Evolutionary conservation across 768 basidiomycete genomes (phyloP).

Genomic region (Phylloporus sp.): DNA sequence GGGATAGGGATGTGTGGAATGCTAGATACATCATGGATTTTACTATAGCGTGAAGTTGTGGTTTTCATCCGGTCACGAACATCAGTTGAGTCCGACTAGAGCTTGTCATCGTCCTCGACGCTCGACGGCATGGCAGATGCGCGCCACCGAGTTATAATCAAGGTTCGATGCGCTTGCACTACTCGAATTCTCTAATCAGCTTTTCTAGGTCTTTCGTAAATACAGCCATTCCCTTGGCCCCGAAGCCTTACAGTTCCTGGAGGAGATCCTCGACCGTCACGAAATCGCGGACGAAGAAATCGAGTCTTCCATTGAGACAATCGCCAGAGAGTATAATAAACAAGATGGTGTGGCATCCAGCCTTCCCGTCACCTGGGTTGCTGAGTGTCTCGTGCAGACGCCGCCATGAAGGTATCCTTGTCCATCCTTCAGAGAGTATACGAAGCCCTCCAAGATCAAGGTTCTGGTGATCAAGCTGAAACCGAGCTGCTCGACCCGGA

Average conservation of each 20-base stretch:
- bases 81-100: too few relatives aligned
- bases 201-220: slow-evolving; percentile 71
- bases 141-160: slow-evolving; percentile 41
- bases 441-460: slow-evolving; percentile 65
- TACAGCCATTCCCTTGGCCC: slow-evolving; percentile 85
- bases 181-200: not conserved
- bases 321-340: slow-evolving; percentile 84
- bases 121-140: slow-evolving; percentile 31
- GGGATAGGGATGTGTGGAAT: too few relatives aligned
- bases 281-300: slow-evolving; percentile 66
- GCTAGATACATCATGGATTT: too few relatives aligned
- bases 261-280: slow-evolving; percentile 65
- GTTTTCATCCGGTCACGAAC: too few relatives aligned
- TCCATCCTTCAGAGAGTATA: slow-evolving; percentile 68
- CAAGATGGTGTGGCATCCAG: slow-evolving; percentile 61
- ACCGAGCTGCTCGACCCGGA: slow-evolving; percentile 73
- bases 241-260: slow-evolving; percentile 66
- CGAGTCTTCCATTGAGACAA: slow-evolving; percentile 69
- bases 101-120: not conserved
- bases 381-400: slow-evolving; percentile 44
- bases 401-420: slow-evolving; percentile 75
- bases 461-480: slow-evolving; percentile 40
- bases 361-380: not conserved
- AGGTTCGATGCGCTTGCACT: slow-evolving; percentile 27
- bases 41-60: too few relatives aligned